These are phyloP conservation scores for Orbilia javanica DNA, from an alignment of 2,329 filamentous ascomycete species.

Conservation along the genomic window DNA sequence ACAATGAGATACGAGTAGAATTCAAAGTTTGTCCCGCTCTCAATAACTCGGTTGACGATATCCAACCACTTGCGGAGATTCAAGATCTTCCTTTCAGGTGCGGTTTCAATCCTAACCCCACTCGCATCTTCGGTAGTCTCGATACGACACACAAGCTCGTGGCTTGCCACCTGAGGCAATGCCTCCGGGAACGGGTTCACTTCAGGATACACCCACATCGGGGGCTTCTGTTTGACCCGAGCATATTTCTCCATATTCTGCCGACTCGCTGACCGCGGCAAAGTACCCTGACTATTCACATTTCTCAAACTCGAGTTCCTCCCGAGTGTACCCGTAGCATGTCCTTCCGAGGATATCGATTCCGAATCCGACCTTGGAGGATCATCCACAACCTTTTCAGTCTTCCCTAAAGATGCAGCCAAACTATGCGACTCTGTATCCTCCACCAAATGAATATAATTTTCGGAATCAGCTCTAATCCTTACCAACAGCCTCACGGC, in stretches of 20 bases:
- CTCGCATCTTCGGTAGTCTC: conserved; percentile 62
- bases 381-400: conserved; percentile 68
- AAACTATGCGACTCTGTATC: conserved; percentile 80
- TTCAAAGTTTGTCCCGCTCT: conserved; percentile 85
- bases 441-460: conserved; percentile 78
- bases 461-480: conserved; percentile 82
- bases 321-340: conserved; percentile 42
- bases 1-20: conserved; percentile 90
- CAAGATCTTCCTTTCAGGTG: conserved; percentile 67
- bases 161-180: conserved; percentile 68
- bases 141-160: conserved; percentile 69
- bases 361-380: conserved; percentile 56
- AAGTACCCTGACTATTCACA: conserved; percentile 53
- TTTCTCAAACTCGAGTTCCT: conserved; percentile 53
- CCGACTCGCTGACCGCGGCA: conserved; percentile 62
- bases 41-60: conserved; percentile 77
- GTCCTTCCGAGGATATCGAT: conserved; percentile 21
- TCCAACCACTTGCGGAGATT: conserved; percentile 81
- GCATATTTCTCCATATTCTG: conserved; percentile 64
- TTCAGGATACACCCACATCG: conserved; percentile 73
- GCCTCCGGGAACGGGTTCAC: conserved; percentile 71
- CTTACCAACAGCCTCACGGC: conserved; percentile 84
- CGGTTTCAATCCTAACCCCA: conserved; percentile 57
- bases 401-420: conserved; percentile 78
- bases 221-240: conserved; percentile 65